Conservation (phyloP, 2,329 filamentous ascomycete genomes). For the Dendryphion nanum region DNA sequence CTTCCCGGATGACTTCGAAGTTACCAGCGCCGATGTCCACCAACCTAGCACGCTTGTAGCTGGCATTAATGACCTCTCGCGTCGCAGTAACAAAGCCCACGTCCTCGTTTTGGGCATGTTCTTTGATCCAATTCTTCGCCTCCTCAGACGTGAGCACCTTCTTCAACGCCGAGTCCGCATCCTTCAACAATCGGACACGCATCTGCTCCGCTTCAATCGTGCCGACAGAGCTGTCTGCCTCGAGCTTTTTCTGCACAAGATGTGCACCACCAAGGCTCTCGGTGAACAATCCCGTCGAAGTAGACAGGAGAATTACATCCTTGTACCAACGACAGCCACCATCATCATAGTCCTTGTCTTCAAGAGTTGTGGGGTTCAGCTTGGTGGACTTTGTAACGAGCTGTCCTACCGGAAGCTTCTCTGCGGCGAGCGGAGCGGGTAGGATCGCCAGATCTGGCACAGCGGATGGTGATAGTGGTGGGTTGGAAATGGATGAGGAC, state of each 20-base stretch:
- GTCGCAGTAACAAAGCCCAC: constrained; percentile 33
- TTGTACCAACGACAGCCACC: constrained; percentile 37
- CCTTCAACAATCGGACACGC: constrained; percentile 32
- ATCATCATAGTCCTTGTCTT: constrained; percentile 37
- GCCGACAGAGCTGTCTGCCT: constrained; percentile 25
- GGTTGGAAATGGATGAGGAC: constrained; percentile 23
- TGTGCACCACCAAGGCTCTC: constrained; percentile 31
- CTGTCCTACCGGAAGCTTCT: constrained; percentile 28
- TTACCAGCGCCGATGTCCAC: constrained; percentile 28
- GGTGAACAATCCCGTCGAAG: constrained; percentile 20
- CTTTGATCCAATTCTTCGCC: constrained; percentile 25
- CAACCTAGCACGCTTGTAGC: constrained; percentile 34
- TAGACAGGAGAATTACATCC: constrained; percentile 32
- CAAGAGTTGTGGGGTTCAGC: constrained; percentile 23
- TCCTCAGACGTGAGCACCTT: constrained; percentile 24
- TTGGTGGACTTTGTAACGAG: constrained; percentile 31
- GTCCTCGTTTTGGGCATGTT: constrained; percentile 17
- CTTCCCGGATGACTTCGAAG: constrained; percentile 32
- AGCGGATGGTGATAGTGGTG: constrained; percentile 29
- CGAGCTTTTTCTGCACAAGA: constrained; percentile 27
- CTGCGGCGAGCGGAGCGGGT: constrained; percentile 26
- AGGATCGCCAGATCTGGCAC: constrained; percentile 32
- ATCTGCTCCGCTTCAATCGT: constrained; percentile 36
- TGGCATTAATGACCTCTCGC: constrained; percentile 31
- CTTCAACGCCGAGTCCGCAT: constrained; percentile 22